Evolutionary conservation across 2,329 filamentous ascomycete species (phyloP).

Genomic region (Calonectria pseudoreteaudii): DNA sequence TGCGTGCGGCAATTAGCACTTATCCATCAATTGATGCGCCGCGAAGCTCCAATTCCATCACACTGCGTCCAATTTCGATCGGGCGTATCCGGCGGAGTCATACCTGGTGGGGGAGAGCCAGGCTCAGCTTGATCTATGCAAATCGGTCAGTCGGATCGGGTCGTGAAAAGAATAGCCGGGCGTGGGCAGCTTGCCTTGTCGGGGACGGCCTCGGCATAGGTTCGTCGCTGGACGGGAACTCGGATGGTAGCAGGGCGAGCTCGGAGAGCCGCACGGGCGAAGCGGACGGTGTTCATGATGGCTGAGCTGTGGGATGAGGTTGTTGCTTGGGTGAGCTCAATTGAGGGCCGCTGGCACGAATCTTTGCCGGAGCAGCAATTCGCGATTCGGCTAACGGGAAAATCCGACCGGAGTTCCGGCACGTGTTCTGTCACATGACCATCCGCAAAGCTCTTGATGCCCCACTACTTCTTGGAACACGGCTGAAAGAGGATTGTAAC

Average conservation of each 20-base stretch:
- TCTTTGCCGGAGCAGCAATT: conserved; percentile 57
- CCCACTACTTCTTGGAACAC: background rate
- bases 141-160: conserved; percentile 40
- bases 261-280: conserved; percentile 90
- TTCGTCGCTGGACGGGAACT: conserved; percentile 83
- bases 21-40: conserved; percentile 43
- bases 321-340: conserved; percentile 59
- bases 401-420: conserved; percentile 50
- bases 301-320: conserved; percentile 61
- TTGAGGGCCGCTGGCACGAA: conserved; percentile 59
- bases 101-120: conserved; percentile 99
- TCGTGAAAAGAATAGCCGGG: conserved; percentile 37
- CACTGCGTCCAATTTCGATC: conserved; percentile 37
- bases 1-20: conserved; percentile 68
- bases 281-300: conserved; percentile 94
- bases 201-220: conserved; percentile 88
- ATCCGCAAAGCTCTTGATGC: background rate
- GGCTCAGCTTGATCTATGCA: conserved; percentile 90
- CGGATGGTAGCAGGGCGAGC: conserved; percentile 82
- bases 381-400: conserved; percentile 54
- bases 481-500: background rate
- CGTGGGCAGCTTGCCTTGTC: conserved; percentile 73
- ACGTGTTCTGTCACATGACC: conserved; percentile 50
- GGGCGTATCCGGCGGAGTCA: conserved; percentile 50
- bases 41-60: conserved; percentile 44